Percentiles rank a stretch among this genome's conserved stretches.
These are phyloP conservation scores for Daldinia bambusicola DNA, from an alignment of 495 filamentous ascomycete genomes.

Conservation along the genomic window DNA sequence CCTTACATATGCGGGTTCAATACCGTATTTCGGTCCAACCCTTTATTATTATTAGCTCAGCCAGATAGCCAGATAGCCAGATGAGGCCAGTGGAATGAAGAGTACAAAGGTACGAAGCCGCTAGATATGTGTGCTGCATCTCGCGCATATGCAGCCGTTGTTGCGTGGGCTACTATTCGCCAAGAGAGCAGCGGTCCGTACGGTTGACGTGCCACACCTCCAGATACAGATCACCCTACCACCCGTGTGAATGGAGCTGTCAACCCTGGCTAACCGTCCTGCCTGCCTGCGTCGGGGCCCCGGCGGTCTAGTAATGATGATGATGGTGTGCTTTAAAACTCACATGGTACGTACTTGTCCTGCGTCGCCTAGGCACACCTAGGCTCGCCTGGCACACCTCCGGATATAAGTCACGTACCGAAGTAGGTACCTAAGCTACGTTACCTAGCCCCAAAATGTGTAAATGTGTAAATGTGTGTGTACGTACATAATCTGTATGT, in stretches of 20 bases:
- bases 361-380: slow-evolving; percentile 30
- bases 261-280: slow-evolving; percentile 43
- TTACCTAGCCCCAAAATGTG: slow-evolving; percentile 9
- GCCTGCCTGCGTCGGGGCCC: slow-evolving; percentile 33
- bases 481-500: slow-evolving; percentile 5
- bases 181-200: slow-evolving; percentile 37
- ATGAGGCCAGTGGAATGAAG: slow-evolving; percentile 24
- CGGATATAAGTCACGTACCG: slow-evolving; percentile 42
- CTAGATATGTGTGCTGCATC: slow-evolving; percentile 51
- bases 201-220: slow-evolving; percentile 43
- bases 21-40: slow-evolving; percentile 39
- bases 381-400: slow-evolving; percentile 32
- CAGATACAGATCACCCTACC: slow-evolving; percentile 47
- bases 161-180: slow-evolving; percentile 44
- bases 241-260: slow-evolving; percentile 48
- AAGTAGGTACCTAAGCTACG: slow-evolving; percentile 29
- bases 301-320: slow-evolving; percentile 23
- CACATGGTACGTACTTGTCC: slow-evolving; percentile 22
- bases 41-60: slow-evolving; percentile 32
- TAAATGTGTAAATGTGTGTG: slow-evolving; percentile 1
- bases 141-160: slow-evolving; percentile 53
- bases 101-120: slow-evolving; percentile 41
- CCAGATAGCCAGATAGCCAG: background rate
- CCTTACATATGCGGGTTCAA: slow-evolving; percentile 28
- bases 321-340: slow-evolving; percentile 39